Evolutionary conservation across 495 filamentous ascomycete genomes (phyloP).

Genomic region (Xylaria venustula): DNA sequence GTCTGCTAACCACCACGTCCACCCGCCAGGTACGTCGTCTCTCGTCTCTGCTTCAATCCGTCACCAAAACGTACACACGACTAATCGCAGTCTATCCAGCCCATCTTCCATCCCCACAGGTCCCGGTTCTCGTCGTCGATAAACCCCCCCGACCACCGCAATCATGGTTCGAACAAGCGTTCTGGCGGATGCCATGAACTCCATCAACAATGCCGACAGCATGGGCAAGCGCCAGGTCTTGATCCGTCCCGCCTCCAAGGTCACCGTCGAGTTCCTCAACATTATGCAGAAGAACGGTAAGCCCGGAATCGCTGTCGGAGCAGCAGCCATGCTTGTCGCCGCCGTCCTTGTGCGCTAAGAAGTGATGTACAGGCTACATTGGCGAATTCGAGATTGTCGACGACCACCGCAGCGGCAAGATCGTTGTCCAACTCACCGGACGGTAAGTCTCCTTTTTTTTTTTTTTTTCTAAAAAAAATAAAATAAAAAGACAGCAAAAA

Average conservation of each 20-base stretch:
- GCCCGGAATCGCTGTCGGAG: constrained; percentile 30
- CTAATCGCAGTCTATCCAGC: constrained; percentile 4
- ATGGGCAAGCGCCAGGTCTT: constrained; percentile 84
- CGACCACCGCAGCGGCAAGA: constrained; percentile 89
- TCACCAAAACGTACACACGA: not conserved
- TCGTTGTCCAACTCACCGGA: constrained; percentile 66
- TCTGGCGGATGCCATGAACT: constrained; percentile 87
- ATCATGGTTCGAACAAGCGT: constrained; percentile 88
- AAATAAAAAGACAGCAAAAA: too few species aligned
- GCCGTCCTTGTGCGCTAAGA: constrained; percentile 13
- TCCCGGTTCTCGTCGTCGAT: constrained; percentile 64
- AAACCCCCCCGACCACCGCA: constrained; percentile 37
- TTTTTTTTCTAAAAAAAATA: too few species aligned
- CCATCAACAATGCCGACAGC: constrained; percentile 94
- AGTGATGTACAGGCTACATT: constrained; percentile 67
- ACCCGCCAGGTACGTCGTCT: constrained; percentile 69
- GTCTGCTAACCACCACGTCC: constrained; percentile 10
- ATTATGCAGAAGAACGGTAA: constrained; percentile 93
- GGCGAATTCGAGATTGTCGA: constrained; percentile 93
- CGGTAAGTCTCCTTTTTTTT: constrained; percentile 38
- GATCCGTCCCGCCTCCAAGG: constrained; percentile 81
- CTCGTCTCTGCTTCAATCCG: constrained; percentile 19
- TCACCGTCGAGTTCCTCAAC: constrained; percentile 86
- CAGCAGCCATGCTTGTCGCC: not conserved
- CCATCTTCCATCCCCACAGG: constrained; percentile 56